Base-by-base conservation (phyloP, 805 yeast species). In the Lipomyces orientalis region DNA sequence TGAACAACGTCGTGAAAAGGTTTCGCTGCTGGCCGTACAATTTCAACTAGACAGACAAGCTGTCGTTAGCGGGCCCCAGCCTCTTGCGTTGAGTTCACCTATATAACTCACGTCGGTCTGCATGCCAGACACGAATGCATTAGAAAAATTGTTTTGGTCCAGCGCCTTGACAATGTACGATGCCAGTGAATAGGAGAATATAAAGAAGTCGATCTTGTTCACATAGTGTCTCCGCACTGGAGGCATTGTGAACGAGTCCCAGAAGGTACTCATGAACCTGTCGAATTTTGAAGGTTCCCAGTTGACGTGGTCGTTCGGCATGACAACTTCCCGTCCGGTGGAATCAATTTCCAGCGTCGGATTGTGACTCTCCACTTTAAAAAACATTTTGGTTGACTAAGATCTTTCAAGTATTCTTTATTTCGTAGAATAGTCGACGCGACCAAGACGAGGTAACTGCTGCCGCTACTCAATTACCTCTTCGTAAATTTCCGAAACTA, bases 11-110 rank as follows among this genome's bases (percentile, higher is more conserved):
- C 66, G 83, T 83, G 64, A 86, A 79, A 34, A 84, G 70, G 73
- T 86, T 85, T 65, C 85, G 80, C 73, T 88, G 90, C 73, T 87
- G 86, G 25, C 90, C 90, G 61, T 80, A 72, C 83, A 88, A 83
- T 5, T 80, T 79, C 52, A 89, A 16, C 52, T 46, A 46, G 29
- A 25, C 29, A 25, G 29, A 25, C 29, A n/a, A 12, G 25, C 25
- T 5, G 52, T 46, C 8, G 7, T n/a, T 46, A n/a, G 19, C 19
- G 49, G 49, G n/a, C 52, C 25, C 9, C 8, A 3, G 9, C 4
- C n/a, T n/a, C 22, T 10, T 4, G 1, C 8, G 7, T 1, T 16
- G n/a, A 46, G 9, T n/a, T n/a, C 19, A n/a, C 10, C 22, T 8
- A 22, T 8, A n/a, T 77, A 19, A 34, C 58, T 55, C 16, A 75